A percentile compares a stretch with the other conserved stretches of the same genome.
These are phyloP conservation scores for Saccharomycopsis crataegensis DNA, from an alignment of 1,139 yeast species.

Conservation along the genomic window DNA sequence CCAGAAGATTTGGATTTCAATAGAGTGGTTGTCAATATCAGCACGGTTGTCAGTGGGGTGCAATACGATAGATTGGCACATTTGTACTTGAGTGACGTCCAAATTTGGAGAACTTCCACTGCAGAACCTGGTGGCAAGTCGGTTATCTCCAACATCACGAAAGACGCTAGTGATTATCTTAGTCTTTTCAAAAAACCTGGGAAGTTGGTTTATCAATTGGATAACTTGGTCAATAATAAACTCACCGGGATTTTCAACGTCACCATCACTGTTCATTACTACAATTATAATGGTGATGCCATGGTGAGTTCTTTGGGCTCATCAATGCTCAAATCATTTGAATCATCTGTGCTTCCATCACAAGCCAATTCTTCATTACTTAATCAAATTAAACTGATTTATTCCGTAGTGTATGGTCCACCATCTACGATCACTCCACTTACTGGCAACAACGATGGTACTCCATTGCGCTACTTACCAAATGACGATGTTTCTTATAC, in stretches of 20 bases:
- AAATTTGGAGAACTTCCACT: slow-evolving; percentile 81
- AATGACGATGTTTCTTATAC: slow-evolving; percentile 30
- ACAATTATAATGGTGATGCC: slow-evolving; percentile 23
- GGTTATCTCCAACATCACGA: slow-evolving; percentile 43
- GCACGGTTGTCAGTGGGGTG: slow-evolving; percentile 53
- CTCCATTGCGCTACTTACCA: slow-evolving; percentile 42
- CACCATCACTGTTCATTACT: slow-evolving; percentile 46
- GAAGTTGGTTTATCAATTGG: slow-evolving; percentile 49
- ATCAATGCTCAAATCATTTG: background rate
- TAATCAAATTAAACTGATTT: background rate
- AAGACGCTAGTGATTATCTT: slow-evolving; percentile 58
- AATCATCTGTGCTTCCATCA: background rate
- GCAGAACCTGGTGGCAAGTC: slow-evolving; percentile 52
- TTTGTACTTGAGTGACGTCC: slow-evolving; percentile 54
- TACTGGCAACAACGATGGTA: background rate
- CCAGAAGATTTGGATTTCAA: slow-evolving; percentile 34
- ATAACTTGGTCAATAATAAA: slow-evolving; percentile 51
- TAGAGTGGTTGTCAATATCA: slow-evolving; percentile 52
- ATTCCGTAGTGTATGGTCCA: background rate
- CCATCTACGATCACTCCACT: slow-evolving; percentile 8
- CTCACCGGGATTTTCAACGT: slow-evolving; percentile 59
- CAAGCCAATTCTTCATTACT: background rate
- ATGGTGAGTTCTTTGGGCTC: background rate
- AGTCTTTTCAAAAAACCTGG: slow-evolving; percentile 37
- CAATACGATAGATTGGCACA: slow-evolving; percentile 78